A percentile compares a stretch with the other conserved stretches of the same genome.
phyloP scores from a whole-genome alignment of 2,329 filamentous ascomycete species.

The Coleophoma cylindrospora region DNA sequence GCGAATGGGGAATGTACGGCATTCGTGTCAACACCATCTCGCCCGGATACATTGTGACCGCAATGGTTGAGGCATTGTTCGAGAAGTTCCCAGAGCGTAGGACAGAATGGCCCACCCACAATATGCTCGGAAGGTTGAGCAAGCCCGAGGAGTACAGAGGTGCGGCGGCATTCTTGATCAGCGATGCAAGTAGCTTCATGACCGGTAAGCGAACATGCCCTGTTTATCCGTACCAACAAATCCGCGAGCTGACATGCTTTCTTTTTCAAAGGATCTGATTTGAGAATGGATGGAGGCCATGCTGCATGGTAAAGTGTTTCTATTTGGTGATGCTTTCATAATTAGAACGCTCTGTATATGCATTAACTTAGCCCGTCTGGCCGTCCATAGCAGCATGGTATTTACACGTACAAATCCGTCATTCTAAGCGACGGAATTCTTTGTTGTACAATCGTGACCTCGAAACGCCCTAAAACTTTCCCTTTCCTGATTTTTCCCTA shows the following conservation, averaged over 20 bases:
- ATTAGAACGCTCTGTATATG: too few relatives aligned
- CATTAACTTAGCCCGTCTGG: too few relatives aligned
- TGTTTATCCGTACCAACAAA: background rate
- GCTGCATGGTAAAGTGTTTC: slow-evolving; percentile 43
- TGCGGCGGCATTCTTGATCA: slow-evolving; percentile 63
- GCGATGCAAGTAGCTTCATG: slow-evolving; percentile 66
- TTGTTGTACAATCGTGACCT: too few relatives aligned
- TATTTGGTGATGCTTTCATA: background rate
- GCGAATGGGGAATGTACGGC: slow-evolving; percentile 62
- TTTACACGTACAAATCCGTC: too few relatives aligned
- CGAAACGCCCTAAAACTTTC: too few relatives aligned
- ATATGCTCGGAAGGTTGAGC: slow-evolving; percentile 73
- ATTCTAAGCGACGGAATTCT: too few relatives aligned
- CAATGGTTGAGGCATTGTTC: slow-evolving; percentile 81
- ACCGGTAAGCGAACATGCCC: slow-evolving; percentile 39
- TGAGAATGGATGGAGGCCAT: slow-evolving; percentile 25
- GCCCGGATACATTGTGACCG: slow-evolving; percentile 74
- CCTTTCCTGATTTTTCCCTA: background rate
- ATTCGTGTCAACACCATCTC: slow-evolving; percentile 81
- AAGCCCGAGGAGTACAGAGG: slow-evolving; percentile 66
- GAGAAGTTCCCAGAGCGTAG: slow-evolving; percentile 65
- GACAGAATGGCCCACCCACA: slow-evolving; percentile 71
- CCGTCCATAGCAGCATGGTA: too few relatives aligned
- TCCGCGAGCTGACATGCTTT: background rate
- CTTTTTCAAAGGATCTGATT: slow-evolving; percentile 8